These are phyloP conservation scores for Hericium rajendrae DNA, from an alignment of 768 basidiomycete genomes.

Conservation along the genomic window DNA sequence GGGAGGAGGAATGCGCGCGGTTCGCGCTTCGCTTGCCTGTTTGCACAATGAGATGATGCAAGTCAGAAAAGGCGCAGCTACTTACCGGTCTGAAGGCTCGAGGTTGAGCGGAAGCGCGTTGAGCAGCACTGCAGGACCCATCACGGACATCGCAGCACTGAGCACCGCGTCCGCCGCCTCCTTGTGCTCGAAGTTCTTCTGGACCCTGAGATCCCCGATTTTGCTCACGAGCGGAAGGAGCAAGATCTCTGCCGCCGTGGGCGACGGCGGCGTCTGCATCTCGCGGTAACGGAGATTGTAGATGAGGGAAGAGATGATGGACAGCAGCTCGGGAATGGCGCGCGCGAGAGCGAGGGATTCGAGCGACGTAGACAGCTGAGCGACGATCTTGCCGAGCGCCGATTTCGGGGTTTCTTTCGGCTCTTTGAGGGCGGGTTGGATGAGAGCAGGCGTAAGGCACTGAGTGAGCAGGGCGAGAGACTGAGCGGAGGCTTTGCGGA, in stretches of 20 bases:
- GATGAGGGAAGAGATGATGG: conserved; percentile 61
- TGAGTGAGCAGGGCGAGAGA: conserved; percentile 54
- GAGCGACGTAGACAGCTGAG: conserved; percentile 56
- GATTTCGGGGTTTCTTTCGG: conserved; percentile 32
- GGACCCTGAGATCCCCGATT: conserved; percentile 63
- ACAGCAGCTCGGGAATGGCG: conserved; percentile 73
- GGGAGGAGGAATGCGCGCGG: conserved; percentile 91
- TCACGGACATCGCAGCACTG: conserved; percentile 69
- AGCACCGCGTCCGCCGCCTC: conserved; percentile 77
- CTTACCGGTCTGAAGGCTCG: conserved; percentile 70
- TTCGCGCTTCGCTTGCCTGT: conserved; percentile 60
- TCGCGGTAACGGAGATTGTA: conserved; percentile 45
- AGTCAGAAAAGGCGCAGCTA: conserved; percentile 1
- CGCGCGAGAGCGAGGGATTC: conserved; percentile 65
- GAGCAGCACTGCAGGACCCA: conserved; percentile 79
- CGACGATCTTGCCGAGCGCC: conserved; percentile 52
- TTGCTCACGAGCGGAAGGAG: conserved; percentile 60
- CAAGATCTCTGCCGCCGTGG: conserved; percentile 59
- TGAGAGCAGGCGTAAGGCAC: conserved; percentile 61
- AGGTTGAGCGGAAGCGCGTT: conserved; percentile 75
- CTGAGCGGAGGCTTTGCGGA: conserved; percentile 53
- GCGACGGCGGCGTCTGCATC: conserved; percentile 28
- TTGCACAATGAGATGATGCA: neutral
- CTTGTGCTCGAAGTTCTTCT: conserved; percentile 84
- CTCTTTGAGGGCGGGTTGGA: conserved; percentile 42